Evolutionary conservation across 2,329 filamentous ascomycete genomes (phyloP), one percentile per base, ranked within the genome.

Genomic region (Diplodia corticola): DNA sequence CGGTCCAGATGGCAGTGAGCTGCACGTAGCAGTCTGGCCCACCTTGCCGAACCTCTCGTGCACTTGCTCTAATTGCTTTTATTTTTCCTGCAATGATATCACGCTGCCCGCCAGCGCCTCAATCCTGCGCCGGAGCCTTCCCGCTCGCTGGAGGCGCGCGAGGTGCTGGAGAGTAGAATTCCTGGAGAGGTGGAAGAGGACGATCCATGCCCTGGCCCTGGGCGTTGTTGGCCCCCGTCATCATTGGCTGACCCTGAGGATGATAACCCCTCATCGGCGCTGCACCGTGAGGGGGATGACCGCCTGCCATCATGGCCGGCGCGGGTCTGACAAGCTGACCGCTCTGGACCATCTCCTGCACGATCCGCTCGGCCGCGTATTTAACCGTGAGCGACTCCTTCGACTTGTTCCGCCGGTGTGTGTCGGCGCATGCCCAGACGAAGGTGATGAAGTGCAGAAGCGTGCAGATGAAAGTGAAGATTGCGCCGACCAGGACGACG

Each of bases 391-490:
- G 20, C 40, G 37, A 15, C 44, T 12, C 7, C 40, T 30, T 60
- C 6, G 10, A 13, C 51, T 7, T 40, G 53, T 73, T 74, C 28
- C 73, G 61, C 5, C 64, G 65, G 51, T 74, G 67, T 17, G 74
- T 76, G 54, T 79, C 77, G 7, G 78, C 72, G 37, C 77, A 79
- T 0, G 77, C 77, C 75, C 76, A 78, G 12, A 78, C 68, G 67
- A 79, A 79, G 3, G 78, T 70, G 1, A 68, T 68, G 57, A 79
- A 72, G 59, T 79, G 77, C 46, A 77, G 53, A 1, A 73, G 17
- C 20, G 78, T 40, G 2, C 67, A 68, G 6, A 77, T 61, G 65
- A 72, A 76, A 49, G 77, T 75, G 57, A 74, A 75, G 10, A 74
- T 75, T 6, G 70, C 69, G 1, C 65, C 75, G 5, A 71, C 71